Evolutionary conservation across 2,329 filamentous ascomycete genomes (phyloP).

Genomic region (Beauveria sp.): DNA sequence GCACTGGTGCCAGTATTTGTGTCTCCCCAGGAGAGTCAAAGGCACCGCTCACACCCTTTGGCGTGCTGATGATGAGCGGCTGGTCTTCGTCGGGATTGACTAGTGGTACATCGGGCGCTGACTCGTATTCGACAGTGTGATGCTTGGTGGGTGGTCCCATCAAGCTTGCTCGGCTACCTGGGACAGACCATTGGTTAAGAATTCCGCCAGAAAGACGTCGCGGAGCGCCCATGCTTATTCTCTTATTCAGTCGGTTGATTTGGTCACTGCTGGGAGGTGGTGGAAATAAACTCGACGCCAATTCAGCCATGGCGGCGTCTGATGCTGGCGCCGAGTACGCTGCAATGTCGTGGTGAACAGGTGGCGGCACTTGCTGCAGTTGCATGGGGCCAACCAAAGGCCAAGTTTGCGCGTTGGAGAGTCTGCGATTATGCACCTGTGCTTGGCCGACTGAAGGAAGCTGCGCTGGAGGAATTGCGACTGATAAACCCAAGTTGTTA

Average conservation of each 20-base stretch:
- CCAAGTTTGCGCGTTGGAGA: conserved; percentile 38
- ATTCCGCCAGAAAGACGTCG: conserved; percentile 37
- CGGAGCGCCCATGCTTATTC: conserved; percentile 29
- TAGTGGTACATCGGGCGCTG: background rate
- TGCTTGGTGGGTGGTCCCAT: conserved; percentile 12
- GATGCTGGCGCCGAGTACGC: conserved; percentile 6
- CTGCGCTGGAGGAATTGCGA: conserved; percentile 23
- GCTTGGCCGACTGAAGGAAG: conserved; percentile 11
- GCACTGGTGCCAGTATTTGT: conserved; percentile 45
- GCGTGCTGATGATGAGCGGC: conserved; percentile 55
- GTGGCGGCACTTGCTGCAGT: conserved; percentile 4
- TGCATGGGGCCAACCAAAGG: conserved; percentile 27
- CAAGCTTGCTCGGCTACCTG: conserved; percentile 26
- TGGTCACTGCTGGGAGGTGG: conserved; percentile 33
- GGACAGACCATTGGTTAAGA: conserved; percentile 31
- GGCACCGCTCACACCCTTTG: conserved; percentile 45
- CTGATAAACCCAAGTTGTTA: conserved; percentile 15
- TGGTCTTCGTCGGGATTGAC: conserved; percentile 32
- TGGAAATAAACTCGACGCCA: conserved; percentile 20
- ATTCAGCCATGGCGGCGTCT: background rate
- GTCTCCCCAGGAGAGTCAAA: conserved; percentile 41
- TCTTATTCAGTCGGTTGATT: conserved; percentile 28
- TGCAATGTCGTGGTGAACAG: background rate
- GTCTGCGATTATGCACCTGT: conserved; percentile 14
- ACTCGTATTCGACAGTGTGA: background rate